Base-by-base conservation (phyloP, 495 filamentous ascomycete species). In the Talaromyces wortmannii region DNA sequence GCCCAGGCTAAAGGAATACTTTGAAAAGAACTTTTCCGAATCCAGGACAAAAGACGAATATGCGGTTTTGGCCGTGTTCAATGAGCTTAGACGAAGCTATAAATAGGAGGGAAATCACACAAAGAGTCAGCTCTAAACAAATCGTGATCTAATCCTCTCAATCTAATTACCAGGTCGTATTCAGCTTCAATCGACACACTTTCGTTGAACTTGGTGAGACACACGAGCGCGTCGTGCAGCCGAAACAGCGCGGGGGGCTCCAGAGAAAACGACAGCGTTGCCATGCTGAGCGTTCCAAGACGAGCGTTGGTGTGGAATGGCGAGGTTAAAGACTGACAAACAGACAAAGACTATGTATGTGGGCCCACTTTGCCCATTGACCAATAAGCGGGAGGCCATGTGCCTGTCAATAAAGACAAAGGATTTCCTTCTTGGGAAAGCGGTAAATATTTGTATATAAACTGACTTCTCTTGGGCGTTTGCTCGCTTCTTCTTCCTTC, bases 61-160 rank as follows among this genome's bases (percentile, higher is more conserved):
- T 43, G 91, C 91, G 17, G 94, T 95, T 64, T 95, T 95, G 13
- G 91, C 90, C n/a, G 85, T 80, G 70, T 97, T 98, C 42, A 98
- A 75, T 3, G 89, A 84, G 33, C 89, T 91, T 49, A 98, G 65
- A 16, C 85, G 80, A 46, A 97, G 83, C 88, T 95, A 57, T 49
- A 62, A 60, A 11, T 43, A 4, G 23, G 23, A 48, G 15, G 33
- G 31, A 43, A 15, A 54, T 12, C 15, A 16, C 16, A 48, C 48
- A 16, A 4, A 2, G 31, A 7, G 15, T 30, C 44, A 42, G 33
- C 59, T 18, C 16, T 31, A 17, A 56, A 75, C 23, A 23, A 23
- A 23, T 23, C 23, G 23, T 23, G 23, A 23, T 23, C 23, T 23
- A 4, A 4, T 23, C 23, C 23, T 23, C 23, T 23, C 23, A 4